Evolutionary conservation across 495 filamentous ascomycete species (phyloP).

Genomic region (Penicillium psychrofluorescens): DNA sequence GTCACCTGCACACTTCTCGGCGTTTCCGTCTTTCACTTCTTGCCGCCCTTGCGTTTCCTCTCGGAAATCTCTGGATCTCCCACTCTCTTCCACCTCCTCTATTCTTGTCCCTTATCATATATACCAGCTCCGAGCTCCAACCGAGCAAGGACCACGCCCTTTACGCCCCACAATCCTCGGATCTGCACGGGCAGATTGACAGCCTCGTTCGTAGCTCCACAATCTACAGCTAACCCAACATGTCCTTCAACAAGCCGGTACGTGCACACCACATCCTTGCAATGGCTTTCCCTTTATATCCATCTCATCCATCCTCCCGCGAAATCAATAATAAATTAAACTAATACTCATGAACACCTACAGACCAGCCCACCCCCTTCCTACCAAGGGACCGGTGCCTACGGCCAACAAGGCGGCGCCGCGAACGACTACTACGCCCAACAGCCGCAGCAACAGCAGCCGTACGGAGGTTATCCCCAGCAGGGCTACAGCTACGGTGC

Average conservation of each 20-base stretch:
- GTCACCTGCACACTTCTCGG: too few species aligned
- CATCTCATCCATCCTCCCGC: not conserved
- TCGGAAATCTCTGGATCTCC: not conserved
- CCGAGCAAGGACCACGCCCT: not conserved
- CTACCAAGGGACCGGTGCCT: constrained; percentile 20
- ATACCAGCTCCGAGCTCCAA: not conserved
- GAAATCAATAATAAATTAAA: too few species aligned
- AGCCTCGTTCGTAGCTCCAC: not conserved
- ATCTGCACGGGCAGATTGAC: not conserved
- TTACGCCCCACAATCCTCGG: not conserved
- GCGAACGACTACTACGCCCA: constrained; percentile 24
- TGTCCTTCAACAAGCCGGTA: constrained; percentile 36
- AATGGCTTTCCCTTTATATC: not conserved
- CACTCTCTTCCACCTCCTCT: not conserved
- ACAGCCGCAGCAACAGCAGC: constrained; percentile 6
- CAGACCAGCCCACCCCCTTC: constrained; percentile 36
- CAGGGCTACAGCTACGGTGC: constrained; percentile 20
- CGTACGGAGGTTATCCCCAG: constrained; percentile 15
- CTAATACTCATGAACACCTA: constrained; percentile 5
- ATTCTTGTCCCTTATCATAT: not conserved
- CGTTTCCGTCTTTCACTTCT: too few species aligned
- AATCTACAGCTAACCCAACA: constrained; percentile 3
- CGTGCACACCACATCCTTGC: constrained; percentile 1
- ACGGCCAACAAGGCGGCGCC: constrained; percentile 7
- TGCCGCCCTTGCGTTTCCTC: constrained; percentile 5